phyloP scores from a whole-genome alignment of 768 basidiomycete species.

The Suillus plorans region DNA sequence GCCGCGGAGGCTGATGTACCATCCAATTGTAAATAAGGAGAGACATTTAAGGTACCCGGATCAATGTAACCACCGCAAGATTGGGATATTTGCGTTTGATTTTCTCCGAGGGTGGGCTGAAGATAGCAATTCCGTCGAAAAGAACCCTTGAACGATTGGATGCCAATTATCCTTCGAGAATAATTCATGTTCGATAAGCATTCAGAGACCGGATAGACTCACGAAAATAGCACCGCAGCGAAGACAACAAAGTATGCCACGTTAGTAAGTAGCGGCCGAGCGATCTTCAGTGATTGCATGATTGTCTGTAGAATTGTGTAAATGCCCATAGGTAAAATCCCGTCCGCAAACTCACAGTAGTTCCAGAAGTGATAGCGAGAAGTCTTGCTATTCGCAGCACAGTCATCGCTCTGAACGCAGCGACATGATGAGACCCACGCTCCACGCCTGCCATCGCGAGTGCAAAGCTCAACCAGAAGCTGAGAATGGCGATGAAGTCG shows the following conservation, averaged over 20 bases:
- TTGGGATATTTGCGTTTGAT: conserved; percentile 47
- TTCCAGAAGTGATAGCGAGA: conserved; percentile 87
- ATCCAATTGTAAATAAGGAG: conserved; percentile 41
- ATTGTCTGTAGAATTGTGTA: conserved; percentile 55
- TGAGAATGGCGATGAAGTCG: conserved; percentile 80
- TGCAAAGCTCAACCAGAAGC: conserved; percentile 84
- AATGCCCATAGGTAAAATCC: not conserved
- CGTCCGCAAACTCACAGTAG: conserved; percentile 57
- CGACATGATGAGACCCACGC: conserved; percentile 68
- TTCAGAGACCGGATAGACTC: conserved; percentile 21
- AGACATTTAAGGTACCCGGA: conserved; percentile 44
- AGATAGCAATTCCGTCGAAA: conserved; percentile 65
- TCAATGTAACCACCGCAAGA: conserved; percentile 84
- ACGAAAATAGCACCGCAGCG: conserved; percentile 88
- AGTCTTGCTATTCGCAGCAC: conserved; percentile 82
- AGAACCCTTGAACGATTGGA: conserved; percentile 90
- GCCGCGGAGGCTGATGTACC: conserved; percentile 36
- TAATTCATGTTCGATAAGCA: not conserved
- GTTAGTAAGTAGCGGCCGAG: conserved; percentile 83
- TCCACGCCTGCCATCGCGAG: conserved; percentile 73
- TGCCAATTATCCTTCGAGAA: conserved; percentile 71
- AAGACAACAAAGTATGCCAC: conserved; percentile 92
- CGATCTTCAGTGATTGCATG: conserved; percentile 88
- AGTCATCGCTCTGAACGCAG: conserved; percentile 85
- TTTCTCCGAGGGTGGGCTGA: conserved; percentile 53